These are phyloP conservation scores for Suhomyces atakaporum DNA, from an alignment of 1,139 yeast species.

Conservation along the genomic window DNA sequence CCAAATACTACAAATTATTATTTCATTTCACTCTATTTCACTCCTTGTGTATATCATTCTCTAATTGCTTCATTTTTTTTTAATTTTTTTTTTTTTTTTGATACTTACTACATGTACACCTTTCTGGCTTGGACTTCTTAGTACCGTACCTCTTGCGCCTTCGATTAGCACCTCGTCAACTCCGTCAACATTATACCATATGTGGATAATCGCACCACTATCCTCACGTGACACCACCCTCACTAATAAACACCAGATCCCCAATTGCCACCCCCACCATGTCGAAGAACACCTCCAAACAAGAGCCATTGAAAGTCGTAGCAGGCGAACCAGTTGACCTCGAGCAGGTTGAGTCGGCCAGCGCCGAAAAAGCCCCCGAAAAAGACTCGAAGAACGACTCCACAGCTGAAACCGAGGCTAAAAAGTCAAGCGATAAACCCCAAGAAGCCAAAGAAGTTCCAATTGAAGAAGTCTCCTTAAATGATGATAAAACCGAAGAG, in stretches of 20 bases:
- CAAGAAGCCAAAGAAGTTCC: conserved; percentile 5
- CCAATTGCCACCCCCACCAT: conserved; percentile 4
- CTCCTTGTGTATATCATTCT: no score
- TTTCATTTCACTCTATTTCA: no score
- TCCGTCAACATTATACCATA: no score
- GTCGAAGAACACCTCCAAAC: conserved; percentile 12
- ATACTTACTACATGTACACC: no score
- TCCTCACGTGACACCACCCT: no score
- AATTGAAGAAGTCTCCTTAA: conserved; percentile 18
- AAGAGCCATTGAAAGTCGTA: conserved; percentile 30
- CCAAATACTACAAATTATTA: no score
- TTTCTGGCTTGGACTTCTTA: no score
- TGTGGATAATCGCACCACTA: no score
- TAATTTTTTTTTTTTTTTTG: no score
- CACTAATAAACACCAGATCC: not conserved
- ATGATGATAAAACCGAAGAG: conserved; percentile 11
- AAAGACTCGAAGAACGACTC: not conserved
- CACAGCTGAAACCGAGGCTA: not conserved
- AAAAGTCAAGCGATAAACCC: not conserved
- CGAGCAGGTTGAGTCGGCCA: conserved; percentile 1
- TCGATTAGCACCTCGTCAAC: no score
- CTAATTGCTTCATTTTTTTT: no score
- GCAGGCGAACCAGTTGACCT: conserved; percentile 39
- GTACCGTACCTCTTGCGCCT: no score
- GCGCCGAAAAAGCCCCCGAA: conserved; percentile 1